Conservation (phyloP, 1,284 basidiomycete species). For the Ganoderma meredithae region DNA sequence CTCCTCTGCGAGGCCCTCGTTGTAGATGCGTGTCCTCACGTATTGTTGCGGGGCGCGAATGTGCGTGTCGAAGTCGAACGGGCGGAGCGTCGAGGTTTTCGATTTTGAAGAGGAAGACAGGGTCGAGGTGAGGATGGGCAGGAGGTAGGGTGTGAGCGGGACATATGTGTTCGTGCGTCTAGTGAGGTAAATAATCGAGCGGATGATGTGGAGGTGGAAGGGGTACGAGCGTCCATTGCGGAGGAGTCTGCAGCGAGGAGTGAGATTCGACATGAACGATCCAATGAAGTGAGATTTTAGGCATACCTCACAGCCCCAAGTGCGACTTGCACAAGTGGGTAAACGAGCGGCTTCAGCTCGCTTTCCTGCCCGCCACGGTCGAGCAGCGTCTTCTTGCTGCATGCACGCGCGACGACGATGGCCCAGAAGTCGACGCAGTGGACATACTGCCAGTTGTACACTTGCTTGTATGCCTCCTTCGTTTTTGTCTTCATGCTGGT, state of each 20-base stretch:
- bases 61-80: constrained; percentile 88
- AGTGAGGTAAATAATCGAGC: constrained; percentile 76
- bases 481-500: constrained; percentile 91
- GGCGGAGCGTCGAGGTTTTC: constrained; percentile 89
- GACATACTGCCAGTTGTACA: constrained; percentile 99
- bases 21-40: constrained; percentile 87
- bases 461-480: constrained; percentile 90
- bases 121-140: constrained; percentile 86
- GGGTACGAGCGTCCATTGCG: constrained; percentile 85
- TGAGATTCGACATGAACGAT: background rate
- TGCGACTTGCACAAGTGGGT: constrained; percentile 94
- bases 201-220: constrained; percentile 78
- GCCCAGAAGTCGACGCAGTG: constrained; percentile 98
- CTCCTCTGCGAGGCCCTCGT: constrained; percentile 88
- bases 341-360: constrained; percentile 88
- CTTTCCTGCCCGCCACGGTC: constrained; percentile 69
- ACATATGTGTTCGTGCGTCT: constrained; percentile 89
- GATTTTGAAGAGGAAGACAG: constrained; percentile 78
- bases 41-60: constrained; percentile 93
- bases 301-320: constrained; percentile 90
- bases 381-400: constrained; percentile 63
- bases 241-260: constrained; percentile 68
- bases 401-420: constrained; percentile 85
- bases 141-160: constrained; percentile 86
- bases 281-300: background rate